phyloP scores from a whole-genome alignment of 2,329 filamentous ascomycete genomes.

The Cercospora beticola region DNA sequence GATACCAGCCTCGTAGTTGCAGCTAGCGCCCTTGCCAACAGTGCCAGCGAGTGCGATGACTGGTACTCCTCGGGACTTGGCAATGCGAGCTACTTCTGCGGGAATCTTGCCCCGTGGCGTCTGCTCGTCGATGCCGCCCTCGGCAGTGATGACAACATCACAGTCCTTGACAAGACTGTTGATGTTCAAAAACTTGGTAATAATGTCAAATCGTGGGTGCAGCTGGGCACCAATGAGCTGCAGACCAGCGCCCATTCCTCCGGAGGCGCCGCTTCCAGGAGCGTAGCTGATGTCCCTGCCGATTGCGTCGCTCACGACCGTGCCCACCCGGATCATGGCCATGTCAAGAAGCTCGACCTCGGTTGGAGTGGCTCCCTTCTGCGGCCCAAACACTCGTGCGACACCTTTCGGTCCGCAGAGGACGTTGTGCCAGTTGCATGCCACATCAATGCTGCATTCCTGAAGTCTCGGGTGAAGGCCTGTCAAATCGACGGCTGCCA shows the following conservation, averaged over 20 bases:
- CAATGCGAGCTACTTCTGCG: slow-evolving; percentile 52
- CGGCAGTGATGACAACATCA: slow-evolving; percentile 55
- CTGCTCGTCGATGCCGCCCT: slow-evolving; percentile 55
- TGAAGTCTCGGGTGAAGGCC: slow-evolving; percentile 42
- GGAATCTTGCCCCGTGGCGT: slow-evolving; percentile 56
- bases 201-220: slow-evolving; percentile 51
- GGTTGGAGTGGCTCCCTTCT: slow-evolving; percentile 51
- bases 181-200: slow-evolving; percentile 53
- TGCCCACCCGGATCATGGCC: slow-evolving; percentile 48
- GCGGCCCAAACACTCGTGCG: slow-evolving; percentile 52
- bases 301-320: slow-evolving; percentile 39
- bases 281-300: slow-evolving; percentile 40
- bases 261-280: slow-evolving; percentile 54
- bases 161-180: slow-evolving; percentile 49
- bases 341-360: slow-evolving; percentile 47
- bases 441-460: slow-evolving; percentile 48
- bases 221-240: slow-evolving; percentile 50
- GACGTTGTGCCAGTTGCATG: slow-evolving; percentile 55
- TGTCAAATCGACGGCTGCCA: slow-evolving; percentile 45
- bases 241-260: slow-evolving; percentile 54
- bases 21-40: slow-evolving; percentile 40
- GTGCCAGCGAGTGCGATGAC: slow-evolving; percentile 50
- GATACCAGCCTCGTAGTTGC: slow-evolving; percentile 40
- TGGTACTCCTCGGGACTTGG: slow-evolving; percentile 47
- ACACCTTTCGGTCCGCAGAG: slow-evolving; percentile 52